Evolutionary conservation across 306 rosid genomes (phyloP).

Genomic region (Medicago lupulina): DNA sequence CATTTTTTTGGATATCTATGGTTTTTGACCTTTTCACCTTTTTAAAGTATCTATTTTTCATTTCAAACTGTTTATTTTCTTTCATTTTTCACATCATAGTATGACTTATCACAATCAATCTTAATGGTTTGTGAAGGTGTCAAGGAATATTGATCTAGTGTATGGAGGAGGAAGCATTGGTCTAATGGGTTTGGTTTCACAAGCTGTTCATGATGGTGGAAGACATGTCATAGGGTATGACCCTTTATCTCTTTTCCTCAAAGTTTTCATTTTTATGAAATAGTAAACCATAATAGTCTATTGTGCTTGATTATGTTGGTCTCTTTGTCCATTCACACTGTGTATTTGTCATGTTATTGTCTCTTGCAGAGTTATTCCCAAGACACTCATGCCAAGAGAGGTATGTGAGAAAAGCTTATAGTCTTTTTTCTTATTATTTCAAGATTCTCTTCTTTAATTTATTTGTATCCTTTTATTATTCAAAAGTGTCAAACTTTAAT

Average conservation of each 20-base stretch:
- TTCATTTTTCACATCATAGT: background rate
- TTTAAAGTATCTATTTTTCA: background rate
- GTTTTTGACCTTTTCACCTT: too few species aligned
- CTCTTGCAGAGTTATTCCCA: slow-evolving; percentile 96
- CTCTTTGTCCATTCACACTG: slow-evolving; percentile 54
- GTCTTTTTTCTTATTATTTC: slow-evolving; percentile 46
- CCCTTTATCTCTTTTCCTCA: background rate
- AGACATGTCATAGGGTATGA: slow-evolving; percentile 94
- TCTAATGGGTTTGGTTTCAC: slow-evolving; percentile 95
- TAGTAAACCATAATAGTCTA: background rate
- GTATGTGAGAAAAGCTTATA: slow-evolving; percentile 70
- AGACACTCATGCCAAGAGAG: slow-evolving; percentile 99
- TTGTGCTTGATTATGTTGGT: slow-evolving; percentile 43
- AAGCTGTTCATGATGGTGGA: slow-evolving; percentile 99
- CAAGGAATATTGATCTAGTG: slow-evolving; percentile 93
- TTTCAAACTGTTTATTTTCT: background rate
- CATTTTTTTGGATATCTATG: too few species aligned
- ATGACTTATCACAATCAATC: background rate
- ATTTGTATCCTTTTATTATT: slow-evolving; percentile 30
- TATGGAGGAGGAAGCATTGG: slow-evolving; percentile 99
- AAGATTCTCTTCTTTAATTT: slow-evolving; percentile 18
- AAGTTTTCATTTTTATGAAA: slow-evolving; percentile 14
- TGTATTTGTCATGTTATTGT: slow-evolving; percentile 71
- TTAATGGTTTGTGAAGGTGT: slow-evolving; percentile 65
- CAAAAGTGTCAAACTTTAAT: slow-evolving; percentile 36